These are phyloP conservation scores for Musa beccarii DNA, from an alignment of 176 grass and related monocot genomes.

Conservation along the genomic window DNA sequence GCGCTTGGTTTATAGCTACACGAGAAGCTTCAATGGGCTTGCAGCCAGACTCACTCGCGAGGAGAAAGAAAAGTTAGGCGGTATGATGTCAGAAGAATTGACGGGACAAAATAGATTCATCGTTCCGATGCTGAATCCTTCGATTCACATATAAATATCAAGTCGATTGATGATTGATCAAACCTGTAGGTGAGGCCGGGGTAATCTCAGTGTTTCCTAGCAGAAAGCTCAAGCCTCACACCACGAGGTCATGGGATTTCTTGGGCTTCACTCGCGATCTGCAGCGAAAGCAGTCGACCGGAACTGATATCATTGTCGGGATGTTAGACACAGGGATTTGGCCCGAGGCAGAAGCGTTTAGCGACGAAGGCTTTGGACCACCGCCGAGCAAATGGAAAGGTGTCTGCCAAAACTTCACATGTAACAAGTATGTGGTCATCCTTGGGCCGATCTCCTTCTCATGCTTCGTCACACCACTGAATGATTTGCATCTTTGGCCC, in stretches of 20 bases:
- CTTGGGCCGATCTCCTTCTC: not conserved
- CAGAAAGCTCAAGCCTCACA: conserved; percentile 4
- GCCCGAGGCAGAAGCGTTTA: conserved; percentile 32
- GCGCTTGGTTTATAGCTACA: conserved; percentile 31
- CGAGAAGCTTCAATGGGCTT: conserved; percentile 33
- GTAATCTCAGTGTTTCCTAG: conserved; percentile 33
- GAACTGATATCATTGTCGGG: conserved; percentile 38
- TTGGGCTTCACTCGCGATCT: conserved; percentile 5
- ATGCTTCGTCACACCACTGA: too few relatives aligned
- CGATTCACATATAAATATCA: not conserved
- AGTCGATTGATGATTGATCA: too few relatives aligned
- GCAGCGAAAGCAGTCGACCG: not conserved
- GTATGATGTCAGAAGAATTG: conserved; percentile 5
- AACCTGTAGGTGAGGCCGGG: conserved; percentile 18
- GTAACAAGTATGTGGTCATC: conserved; percentile 25
- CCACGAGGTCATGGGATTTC: conserved; percentile 56
- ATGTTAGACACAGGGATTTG: conserved; percentile 45
- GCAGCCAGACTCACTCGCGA: conserved; percentile 16
- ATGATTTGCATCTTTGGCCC: too few relatives aligned
- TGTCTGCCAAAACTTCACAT: conserved; percentile 26
- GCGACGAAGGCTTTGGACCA: conserved; percentile 21
- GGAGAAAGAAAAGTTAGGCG: conserved; percentile 12
- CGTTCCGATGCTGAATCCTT: too few relatives aligned
- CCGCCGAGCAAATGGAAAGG: conserved; percentile 39
- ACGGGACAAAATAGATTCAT: too few relatives aligned